phyloP scores from a whole-genome alignment of 257 asterid genomes.

The Plantago ovata region DNA sequence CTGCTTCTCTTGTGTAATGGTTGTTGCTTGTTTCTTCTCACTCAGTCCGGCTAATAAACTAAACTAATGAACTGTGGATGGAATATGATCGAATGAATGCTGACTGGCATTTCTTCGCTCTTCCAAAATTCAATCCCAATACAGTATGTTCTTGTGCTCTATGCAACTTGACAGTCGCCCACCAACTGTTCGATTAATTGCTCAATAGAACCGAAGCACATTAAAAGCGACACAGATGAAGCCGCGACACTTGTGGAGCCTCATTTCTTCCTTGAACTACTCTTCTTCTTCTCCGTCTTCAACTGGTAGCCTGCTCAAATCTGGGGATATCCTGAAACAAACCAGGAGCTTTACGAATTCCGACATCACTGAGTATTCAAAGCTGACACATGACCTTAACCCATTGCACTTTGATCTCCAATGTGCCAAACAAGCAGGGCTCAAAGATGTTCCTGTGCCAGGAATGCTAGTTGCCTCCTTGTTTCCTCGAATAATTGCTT shows the following conservation, averaged over 20 bases:
- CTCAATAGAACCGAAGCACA: neutral
- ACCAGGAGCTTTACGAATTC: constrained; percentile 39
- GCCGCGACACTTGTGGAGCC: neutral
- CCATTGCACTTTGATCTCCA: constrained; percentile 72
- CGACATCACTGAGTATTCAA: constrained; percentile 58
- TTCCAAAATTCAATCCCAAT: too few relatives aligned
- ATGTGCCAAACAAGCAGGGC: constrained; percentile 62
- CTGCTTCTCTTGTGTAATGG: too few relatives aligned
- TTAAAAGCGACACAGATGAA: neutral
- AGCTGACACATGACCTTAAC: constrained; percentile 57
- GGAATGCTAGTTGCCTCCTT: constrained; percentile 83
- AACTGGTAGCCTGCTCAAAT: constrained; percentile 30
- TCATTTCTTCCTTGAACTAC: constrained; percentile 22
- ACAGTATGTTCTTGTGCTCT: too few relatives aligned
- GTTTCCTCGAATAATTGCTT: constrained; percentile 80
- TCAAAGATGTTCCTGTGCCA: constrained; percentile 45
- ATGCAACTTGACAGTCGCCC: too few relatives aligned
- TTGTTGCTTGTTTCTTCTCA: too few relatives aligned
- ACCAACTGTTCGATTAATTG: constrained; percentile 1
- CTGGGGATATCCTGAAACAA: constrained; percentile 51
- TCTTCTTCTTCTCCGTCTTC: constrained; percentile 31
- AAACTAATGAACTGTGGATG: too few relatives aligned
- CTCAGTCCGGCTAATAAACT: too few relatives aligned
- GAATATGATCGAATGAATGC: too few relatives aligned
- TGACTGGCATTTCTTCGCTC: too few relatives aligned